phyloP scores from a whole-genome alignment of 2,329 filamentous ascomycete genomes.

The Phialophora tarda region DNA sequence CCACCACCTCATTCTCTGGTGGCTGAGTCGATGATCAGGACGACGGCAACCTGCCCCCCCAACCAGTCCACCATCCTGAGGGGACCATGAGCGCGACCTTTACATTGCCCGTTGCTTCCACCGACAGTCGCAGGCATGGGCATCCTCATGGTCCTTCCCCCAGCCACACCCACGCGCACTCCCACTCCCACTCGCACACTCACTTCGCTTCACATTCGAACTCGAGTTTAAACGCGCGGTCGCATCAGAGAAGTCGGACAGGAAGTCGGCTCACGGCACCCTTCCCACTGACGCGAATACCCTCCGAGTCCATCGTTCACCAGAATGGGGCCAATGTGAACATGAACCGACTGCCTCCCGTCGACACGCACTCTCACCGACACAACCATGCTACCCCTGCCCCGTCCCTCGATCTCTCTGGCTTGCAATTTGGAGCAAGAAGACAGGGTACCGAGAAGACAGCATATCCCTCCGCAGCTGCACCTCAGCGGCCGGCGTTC shows the following conservation, averaged over 20 bases:
- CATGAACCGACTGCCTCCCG: conserved; percentile 18
- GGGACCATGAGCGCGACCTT: conserved; percentile 40
- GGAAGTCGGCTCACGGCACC: conserved; percentile 36
- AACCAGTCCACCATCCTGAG: conserved; percentile 34
- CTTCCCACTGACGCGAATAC: conserved; percentile 38
- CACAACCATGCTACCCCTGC: conserved; percentile 26
- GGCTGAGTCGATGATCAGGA: conserved; percentile 14
- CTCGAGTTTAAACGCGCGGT: conserved; percentile 45
- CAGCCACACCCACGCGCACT: conserved; percentile 45
- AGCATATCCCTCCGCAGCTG: conserved; percentile 25
- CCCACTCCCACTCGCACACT: conserved; percentile 42
- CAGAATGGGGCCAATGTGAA: conserved; percentile 23
- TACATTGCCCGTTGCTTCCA: conserved; percentile 40
- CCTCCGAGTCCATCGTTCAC: conserved; percentile 35
- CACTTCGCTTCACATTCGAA: conserved; percentile 41
- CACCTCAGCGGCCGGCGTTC: conserved; percentile 39
- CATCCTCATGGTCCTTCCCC: conserved; percentile 44
- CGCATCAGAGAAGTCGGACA: conserved; percentile 35
- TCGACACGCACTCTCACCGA: conserved; percentile 28
- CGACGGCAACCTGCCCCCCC: conserved; percentile 34
- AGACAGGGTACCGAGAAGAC: conserved; percentile 29
- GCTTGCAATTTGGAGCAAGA: conserved; percentile 27
- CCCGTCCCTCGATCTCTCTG: conserved; percentile 26
- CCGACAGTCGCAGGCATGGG: conserved; percentile 44
- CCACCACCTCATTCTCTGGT: neutral